Base-by-base conservation (phyloP, 768 basidiomycete genomes). In the Myochromella boudieri region DNA sequence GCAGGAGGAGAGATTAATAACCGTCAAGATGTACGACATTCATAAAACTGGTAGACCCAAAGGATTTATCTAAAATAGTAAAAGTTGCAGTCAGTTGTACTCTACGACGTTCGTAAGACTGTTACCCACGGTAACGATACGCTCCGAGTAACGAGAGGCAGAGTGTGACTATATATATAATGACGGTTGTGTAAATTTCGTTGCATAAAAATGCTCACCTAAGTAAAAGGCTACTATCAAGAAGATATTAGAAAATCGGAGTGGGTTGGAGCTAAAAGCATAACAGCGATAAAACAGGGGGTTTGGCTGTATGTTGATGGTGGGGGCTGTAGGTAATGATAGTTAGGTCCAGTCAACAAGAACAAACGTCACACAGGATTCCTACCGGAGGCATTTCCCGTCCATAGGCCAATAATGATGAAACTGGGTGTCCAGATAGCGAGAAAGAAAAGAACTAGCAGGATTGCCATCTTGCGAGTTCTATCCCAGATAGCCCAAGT, bases 401-500 rank as follows among this genome's bases (percentile, higher is more conserved):
- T n/a, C n/a, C n/a, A 44, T 2, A 44, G 32, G 9, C 18, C 33
- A n/a, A 44, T 26, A 11, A 44, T 33, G 18, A 36, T 15, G 31
- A 44, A 44, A 15, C 15, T 15, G 11, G 43, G 11, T 10, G 17
- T 12, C 43, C 43, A 44, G 9, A 44, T 17, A 24, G 43, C 31
- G 10, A 36, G n/a, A 15, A 33, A 44, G 25, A 44, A 36, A 15
- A 44, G 31, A 10, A 15, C 43, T 15, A 44, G 24, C 5, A 36
- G 18, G 32, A 44, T 26, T 10, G 31, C 25, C 22, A 44, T 36
- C 20, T 33, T 34, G 32, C 43, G 33, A 22, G 4, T 25, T 34
- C 44, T 22, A 20, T 37, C 26, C 44, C 44, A 45, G 12, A 45
- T 26, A 3, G 44, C 44, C 44, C 44, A 45, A 6, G 44, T 45